Evolutionary conservation across 345 rosid species (phyloP), one percentile per base, ranked within the genome.

Genomic region (Arabis alpina): DNA sequence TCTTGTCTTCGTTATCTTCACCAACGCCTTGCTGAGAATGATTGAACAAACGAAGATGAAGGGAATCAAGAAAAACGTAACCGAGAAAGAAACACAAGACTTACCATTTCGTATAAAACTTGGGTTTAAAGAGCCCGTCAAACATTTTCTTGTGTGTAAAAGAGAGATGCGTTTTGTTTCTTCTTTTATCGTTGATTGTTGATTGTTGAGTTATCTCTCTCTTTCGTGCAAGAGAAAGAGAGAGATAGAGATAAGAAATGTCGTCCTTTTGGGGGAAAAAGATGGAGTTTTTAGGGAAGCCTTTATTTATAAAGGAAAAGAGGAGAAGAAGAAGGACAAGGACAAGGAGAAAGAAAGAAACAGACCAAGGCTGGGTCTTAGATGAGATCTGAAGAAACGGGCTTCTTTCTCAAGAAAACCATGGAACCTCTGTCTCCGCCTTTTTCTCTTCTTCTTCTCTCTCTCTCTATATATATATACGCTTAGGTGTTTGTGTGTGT

Each of bases 1-100:
- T 47, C 97, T 77, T 37, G 85, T 75, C 76, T 85, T 89, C 2
- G 77, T 83, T 50, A 82, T 67, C 89, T 77, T 89, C 37, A 82
- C 48, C 59, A 77, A 76, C 48, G 85, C 55, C 77, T 92, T 88
- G 82, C 99, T 28, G 30, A 28, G 30, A 28, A 28, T 2, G 4
- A 28, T 3, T 28, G 37, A 41, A 52, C 24, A 78, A 36, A 62
- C 2, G 19, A 41, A 40, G 10, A 13, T 14, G 12, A 50, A 28
- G n/a, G 13, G 23, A 19, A 19, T 19, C 23, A 19, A 19, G 23
- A 19, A 19, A 19, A 19, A 19, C 23, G 23, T 19, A 51, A 50
- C 39, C 28, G 39, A 19, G 19, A 10, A 28, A 4, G 15, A 19
- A 24, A 36, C n/a, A 53, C 39, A 36, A 30, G 51, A 10, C 10